Percentiles rank a stretch among this genome's conserved stretches.
Evolutionary conservation across 352 stramenopile species (phyloP).

Genomic region (Phytophthora crassamura): DNA sequence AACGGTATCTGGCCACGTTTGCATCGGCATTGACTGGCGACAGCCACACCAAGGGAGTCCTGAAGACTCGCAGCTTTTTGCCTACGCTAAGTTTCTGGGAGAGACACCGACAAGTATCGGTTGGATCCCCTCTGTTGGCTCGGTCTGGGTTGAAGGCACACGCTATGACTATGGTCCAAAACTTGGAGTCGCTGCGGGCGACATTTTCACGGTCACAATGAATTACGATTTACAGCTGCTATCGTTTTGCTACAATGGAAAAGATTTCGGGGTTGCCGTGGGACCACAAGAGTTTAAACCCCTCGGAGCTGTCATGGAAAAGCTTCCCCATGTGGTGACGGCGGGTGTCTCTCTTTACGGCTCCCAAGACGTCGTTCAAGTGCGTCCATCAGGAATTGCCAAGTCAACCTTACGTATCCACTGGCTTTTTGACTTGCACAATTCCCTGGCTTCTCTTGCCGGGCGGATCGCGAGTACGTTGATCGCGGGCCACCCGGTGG

Average conservation of each 20-base stretch:
- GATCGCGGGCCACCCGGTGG: slow-evolving; percentile 78
- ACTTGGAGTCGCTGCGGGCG: slow-evolving; percentile 53
- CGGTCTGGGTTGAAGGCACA: slow-evolving; percentile 74
- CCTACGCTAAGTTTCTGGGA: slow-evolving; percentile 59
- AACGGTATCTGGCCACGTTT: slow-evolving; percentile 75
- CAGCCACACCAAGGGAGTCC: slow-evolving; percentile 13
- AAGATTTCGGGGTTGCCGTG: slow-evolving; percentile 60
- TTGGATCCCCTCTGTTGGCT: slow-evolving; percentile 87
- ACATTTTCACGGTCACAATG: slow-evolving; percentile 77
- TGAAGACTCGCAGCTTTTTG: slow-evolving; percentile 9
- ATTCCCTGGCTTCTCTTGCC: slow-evolving; percentile 73
- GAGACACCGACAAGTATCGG: slow-evolving; percentile 61
- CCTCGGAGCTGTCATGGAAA: slow-evolving; percentile 35
- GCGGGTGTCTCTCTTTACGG: slow-evolving; percentile 77
- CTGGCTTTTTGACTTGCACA: slow-evolving; percentile 87
- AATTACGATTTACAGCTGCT: slow-evolving; percentile 82
- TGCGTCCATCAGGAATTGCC: slow-evolving; percentile 72
- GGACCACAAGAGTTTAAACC: slow-evolving; percentile 49
- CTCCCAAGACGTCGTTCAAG: slow-evolving; percentile 74
- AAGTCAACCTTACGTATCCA: slow-evolving; percentile 84
- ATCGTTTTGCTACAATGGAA: slow-evolving; percentile 78
- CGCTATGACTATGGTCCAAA: slow-evolving; percentile 58
- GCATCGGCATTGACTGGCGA: slow-evolving; percentile 74
- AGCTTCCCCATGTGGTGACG: slow-evolving; percentile 48
- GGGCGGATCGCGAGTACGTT: slow-evolving; percentile 73